Evolutionary conservation across 2,329 filamentous ascomycete species (phyloP).

Genomic region (Neopestalotiopsis rosae): DNA sequence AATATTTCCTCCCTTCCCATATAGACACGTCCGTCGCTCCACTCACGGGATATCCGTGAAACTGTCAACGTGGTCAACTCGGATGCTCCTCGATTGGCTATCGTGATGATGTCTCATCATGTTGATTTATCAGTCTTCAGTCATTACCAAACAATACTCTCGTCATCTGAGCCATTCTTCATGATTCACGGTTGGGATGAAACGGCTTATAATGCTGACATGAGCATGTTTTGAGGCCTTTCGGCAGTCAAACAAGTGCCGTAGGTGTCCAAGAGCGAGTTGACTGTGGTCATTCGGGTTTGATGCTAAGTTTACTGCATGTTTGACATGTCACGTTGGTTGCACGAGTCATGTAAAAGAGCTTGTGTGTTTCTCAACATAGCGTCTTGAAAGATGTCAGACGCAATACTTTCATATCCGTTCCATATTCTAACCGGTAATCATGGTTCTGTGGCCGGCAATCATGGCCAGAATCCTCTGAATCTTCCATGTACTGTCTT

Average conservation of each 20-base stretch:
- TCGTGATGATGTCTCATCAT: background rate
- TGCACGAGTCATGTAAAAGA: too few relatives aligned
- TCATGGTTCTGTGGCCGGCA: too few relatives aligned
- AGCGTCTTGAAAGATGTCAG: too few relatives aligned
- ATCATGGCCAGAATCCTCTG: too few relatives aligned
- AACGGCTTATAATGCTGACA: background rate
- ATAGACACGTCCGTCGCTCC: background rate
- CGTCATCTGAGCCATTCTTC: background rate
- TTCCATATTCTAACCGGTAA: too few relatives aligned
- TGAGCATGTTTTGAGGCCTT: background rate
- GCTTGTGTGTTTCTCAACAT: too few relatives aligned
- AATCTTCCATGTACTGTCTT: too few relatives aligned
- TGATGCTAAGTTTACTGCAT: too few relatives aligned
- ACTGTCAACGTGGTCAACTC: background rate
- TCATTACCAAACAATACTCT: background rate
- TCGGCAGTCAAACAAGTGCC: background rate
- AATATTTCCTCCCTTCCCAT: background rate
- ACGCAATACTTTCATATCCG: too few relatives aligned
- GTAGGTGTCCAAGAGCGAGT: background rate
- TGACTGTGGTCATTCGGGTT: too few relatives aligned
- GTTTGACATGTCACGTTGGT: too few relatives aligned
- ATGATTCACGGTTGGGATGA: background rate
- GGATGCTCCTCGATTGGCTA: background rate
- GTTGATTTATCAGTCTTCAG: background rate
- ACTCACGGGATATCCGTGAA: background rate